Base-by-base conservation (phyloP, 768 basidiomycete genomes). In the Mrakia frigida region DNA sequence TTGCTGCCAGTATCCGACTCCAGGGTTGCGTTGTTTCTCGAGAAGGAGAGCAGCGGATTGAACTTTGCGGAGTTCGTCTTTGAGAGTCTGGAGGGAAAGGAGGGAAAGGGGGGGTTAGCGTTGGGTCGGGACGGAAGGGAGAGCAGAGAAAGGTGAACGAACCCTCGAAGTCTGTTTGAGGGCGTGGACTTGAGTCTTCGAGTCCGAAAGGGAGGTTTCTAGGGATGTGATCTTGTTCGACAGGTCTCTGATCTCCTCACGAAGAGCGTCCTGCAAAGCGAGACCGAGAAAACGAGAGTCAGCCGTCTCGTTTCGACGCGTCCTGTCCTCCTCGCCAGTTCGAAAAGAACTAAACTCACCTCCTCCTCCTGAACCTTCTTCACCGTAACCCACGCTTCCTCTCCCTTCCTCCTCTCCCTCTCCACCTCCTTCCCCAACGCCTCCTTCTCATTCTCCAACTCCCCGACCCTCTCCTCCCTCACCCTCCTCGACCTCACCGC, bases 51-150 rank as follows among this genome's bases (percentile, higher is more conserved):
- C 92, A 28, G 94, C 96, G 0, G 91, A 92, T 83, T 98, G 97
- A 2, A 99, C 90, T 82, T 98, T 98, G 59, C 94, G 90, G 65
- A 99, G 84, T 82, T 99, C 96, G 72, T 98, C 97, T 13, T 95
- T 90, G 25, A 98, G 85, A 0, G 89, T 92, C 92, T 96, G 81
- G 6, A 14, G 46, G 41, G 60, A 50, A 18, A 25, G 41, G 16
- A 80, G 56, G 21, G 13, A 56, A 53, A 25, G 14, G 37, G 18
- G 7, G 39, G 33, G 21, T 70, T 4, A 50, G 46, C 2, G 9
- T 61, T 28, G 52, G 53, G 46, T 16, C 21, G 9, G 28, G n/a
- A 35, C 6, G 28, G 65, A 6, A n/a, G 59, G 25, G 35, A 52
- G 0, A 52, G 13, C 28, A n/a, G 31, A 65, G 14, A 5, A 59